Percentiles rank a stretch among this genome's conserved stretches.
Conservation (phyloP, 176 grass and related monocot species). For the Carex cristatella region DNA sequence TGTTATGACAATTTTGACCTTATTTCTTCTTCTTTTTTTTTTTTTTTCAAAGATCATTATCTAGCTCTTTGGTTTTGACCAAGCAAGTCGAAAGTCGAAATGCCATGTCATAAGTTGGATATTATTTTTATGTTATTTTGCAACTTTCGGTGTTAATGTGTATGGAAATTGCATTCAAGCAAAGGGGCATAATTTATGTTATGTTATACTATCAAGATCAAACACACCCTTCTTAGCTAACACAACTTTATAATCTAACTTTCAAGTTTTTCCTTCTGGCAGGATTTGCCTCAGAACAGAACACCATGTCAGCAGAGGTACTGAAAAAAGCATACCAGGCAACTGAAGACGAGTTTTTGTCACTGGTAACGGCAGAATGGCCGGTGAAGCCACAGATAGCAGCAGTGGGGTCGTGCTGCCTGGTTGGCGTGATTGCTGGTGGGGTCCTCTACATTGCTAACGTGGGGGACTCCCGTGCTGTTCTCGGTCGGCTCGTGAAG, state of each 20-base stretch:
- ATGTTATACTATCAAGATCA: neutral
- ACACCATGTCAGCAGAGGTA: constrained; percentile 77
- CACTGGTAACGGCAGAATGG: constrained; percentile 79
- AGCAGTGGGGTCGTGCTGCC: constrained; percentile 82
- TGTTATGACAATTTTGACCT: constrained; percentile 4
- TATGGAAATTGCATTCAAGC: neutral
- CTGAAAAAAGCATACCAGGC: constrained; percentile 87
- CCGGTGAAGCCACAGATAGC: constrained; percentile 89
- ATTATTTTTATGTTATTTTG: neutral
- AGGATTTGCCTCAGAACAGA: constrained; percentile 80
- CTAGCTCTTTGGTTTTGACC: neutral
- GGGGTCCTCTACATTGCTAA: constrained; percentile 79
- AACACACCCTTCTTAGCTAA: neutral
- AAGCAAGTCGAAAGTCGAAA: too few species aligned
- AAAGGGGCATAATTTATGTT: neutral
- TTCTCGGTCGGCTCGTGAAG: constrained; percentile 74
- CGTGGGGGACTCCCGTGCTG: constrained; percentile 73
- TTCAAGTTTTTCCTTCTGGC: constrained; percentile 21
- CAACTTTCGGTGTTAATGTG: neutral
- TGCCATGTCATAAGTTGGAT: neutral
- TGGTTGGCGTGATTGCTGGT: constrained; percentile 71
- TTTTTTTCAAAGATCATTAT: neutral
- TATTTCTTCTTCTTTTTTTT: neutral
- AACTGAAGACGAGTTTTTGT: constrained; percentile 88
- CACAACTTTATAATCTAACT: neutral